phyloP scores from a whole-genome alignment of 1,284 basidiomycete genomes.

The Sphaerobolus stellatus region DNA sequence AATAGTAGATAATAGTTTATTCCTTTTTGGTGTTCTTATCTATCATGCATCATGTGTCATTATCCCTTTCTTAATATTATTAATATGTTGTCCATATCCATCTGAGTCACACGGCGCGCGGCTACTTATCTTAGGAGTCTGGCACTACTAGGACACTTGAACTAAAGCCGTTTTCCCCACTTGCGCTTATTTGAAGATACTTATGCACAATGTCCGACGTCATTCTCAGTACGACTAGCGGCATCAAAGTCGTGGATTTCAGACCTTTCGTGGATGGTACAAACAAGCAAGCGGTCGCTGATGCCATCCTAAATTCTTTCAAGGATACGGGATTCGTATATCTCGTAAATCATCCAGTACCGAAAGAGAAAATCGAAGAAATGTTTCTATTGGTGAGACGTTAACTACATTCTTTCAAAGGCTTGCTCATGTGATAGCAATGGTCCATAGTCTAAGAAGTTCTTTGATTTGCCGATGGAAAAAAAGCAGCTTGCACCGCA shows the following conservation, averaged over 20 bases:
- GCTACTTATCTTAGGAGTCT: too few species aligned
- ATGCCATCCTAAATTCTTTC: constrained; percentile 33
- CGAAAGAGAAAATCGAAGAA: constrained; percentile 42
- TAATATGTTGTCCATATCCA: too few species aligned
- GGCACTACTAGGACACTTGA: too few species aligned
- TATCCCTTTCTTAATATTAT: too few species aligned
- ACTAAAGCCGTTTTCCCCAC: too few species aligned
- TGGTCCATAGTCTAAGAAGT: constrained; percentile 42
- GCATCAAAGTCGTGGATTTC: constrained; percentile 27
- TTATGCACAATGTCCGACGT: too few species aligned
- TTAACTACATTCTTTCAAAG: neutral
- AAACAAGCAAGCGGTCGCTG: constrained; percentile 28
- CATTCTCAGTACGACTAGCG: too few species aligned
- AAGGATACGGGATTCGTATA: constrained; percentile 43
- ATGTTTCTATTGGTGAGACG: constrained; percentile 55
- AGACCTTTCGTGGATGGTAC: constrained; percentile 29
- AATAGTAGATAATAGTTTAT: too few species aligned
- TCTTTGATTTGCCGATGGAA: constrained; percentile 52
- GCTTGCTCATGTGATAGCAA: neutral
- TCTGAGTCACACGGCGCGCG: too few species aligned
- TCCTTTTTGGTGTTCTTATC: too few species aligned
- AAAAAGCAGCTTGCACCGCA: constrained; percentile 57
- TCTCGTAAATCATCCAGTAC: constrained; percentile 41
- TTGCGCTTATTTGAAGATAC: too few species aligned
- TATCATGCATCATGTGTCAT: too few species aligned